Conservation (phyloP, 139 green algal genomes). For the Gonium pectorale region DNA sequence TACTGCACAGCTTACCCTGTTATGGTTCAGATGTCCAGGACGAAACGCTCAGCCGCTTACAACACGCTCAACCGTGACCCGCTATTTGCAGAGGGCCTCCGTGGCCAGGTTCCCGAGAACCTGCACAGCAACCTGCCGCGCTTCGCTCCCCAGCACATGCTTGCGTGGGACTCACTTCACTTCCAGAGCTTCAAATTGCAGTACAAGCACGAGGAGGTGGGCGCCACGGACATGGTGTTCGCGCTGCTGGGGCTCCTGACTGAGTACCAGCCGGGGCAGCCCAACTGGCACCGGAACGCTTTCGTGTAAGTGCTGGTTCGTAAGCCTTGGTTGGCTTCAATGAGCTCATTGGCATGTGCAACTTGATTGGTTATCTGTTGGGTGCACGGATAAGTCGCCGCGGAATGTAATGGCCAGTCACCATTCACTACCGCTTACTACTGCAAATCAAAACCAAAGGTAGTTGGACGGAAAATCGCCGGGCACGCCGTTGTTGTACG, state of each 20-base stretch:
- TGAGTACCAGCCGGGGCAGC: background rate
- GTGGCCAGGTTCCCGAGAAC: background rate
- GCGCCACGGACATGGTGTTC: constrained; percentile 43
- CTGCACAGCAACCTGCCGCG: constrained; percentile 10
- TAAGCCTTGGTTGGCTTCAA: too few species aligned
- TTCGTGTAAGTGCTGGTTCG: constrained; percentile 40
- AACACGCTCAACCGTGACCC: background rate
- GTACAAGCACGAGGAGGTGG: constrained; percentile 56
- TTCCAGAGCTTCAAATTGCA: constrained; percentile 40
- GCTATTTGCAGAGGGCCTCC: constrained; percentile 14
- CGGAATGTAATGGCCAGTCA: too few species aligned
- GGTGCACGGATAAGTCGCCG: too few species aligned
- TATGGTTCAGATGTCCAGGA: too few species aligned
- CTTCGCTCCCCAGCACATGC: constrained; percentile 37
- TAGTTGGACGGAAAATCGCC: too few species aligned
- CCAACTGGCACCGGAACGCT: background rate
- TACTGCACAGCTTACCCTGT: too few species aligned
- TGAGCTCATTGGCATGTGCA: too few species aligned
- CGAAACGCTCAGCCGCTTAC: too few species aligned
- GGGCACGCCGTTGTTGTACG: too few species aligned
- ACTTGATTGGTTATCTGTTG: too few species aligned
- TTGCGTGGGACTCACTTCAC: constrained; percentile 35
- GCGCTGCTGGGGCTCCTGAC: constrained; percentile 47
- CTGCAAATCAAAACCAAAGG: too few species aligned
- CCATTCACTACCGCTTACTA: too few species aligned